Percentiles rank a stretch among this genome's conserved stretches.
phyloP scores from a whole-genome alignment of 257 asterid genomes.

The Pogostemon cablin region DNA sequence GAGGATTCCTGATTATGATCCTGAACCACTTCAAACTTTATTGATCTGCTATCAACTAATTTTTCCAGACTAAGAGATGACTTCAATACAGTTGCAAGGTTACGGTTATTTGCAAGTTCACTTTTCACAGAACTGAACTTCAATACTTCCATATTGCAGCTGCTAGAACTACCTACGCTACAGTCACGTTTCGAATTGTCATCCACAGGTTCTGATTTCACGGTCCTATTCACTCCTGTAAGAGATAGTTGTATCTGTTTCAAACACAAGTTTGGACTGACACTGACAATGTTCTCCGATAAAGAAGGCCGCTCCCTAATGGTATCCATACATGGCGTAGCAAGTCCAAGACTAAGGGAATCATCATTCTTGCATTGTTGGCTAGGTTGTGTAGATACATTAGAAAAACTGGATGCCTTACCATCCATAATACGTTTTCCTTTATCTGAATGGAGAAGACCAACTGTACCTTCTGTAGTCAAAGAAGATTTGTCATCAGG shows the following conservation, averaged over 20 bases:
- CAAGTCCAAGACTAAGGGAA: constrained; percentile 72
- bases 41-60: constrained; percentile 41
- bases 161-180: constrained; percentile 45
- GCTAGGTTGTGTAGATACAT: constrained; percentile 32
- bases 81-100: constrained; percentile 34
- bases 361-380: constrained; percentile 46
- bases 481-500: constrained; percentile 34
- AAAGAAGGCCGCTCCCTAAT: constrained; percentile 36
- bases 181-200: constrained; percentile 47
- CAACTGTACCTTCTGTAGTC: constrained; percentile 34
- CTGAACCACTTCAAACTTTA: constrained; percentile 61
- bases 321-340: constrained; percentile 41
- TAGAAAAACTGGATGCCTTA: constrained; percentile 37
- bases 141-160: constrained; percentile 40
- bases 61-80: constrained; percentile 39
- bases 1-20: constrained; percentile 38
- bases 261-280: constrained; percentile 34
- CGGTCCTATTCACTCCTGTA: constrained; percentile 36
- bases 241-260: constrained; percentile 34
- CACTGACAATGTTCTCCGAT: constrained; percentile 35
- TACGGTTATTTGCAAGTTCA: constrained; percentile 45
- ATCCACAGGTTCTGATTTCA: constrained; percentile 73
- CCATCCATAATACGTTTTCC: constrained; percentile 50
- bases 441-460: constrained; percentile 38
- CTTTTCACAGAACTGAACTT: constrained; percentile 46